Evolutionary conservation across 2,329 filamentous ascomycete species (phyloP), one percentile per base, ranked within the genome.

Genomic region (Herpotrichia juniperi): DNA sequence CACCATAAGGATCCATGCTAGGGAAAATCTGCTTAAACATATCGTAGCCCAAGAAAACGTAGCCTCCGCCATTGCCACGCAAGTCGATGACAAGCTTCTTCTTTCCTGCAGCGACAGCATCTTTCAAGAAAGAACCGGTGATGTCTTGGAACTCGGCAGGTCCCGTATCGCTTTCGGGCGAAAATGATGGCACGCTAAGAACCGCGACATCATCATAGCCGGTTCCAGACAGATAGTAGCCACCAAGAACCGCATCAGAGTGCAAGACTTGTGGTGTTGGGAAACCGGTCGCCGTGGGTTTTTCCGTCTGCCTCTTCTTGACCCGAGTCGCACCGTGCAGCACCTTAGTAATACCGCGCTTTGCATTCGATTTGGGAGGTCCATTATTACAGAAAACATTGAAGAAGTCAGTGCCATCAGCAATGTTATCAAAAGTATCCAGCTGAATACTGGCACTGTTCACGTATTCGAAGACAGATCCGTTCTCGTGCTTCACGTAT

Each of bases 31-130:
- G 76, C 22, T 74, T 73, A 60, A 85, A 85, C 0, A 68, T 46
- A 49, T 75, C 71, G 48, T 67, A 69, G 30, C 62, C 70, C 10
- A 71, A 53, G 34, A 61, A 54, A 2, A 68, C 58, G 6, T 37
- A 50, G 26, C 86, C 86, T 19, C 86, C 86, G 0, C 73, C 73
- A 57, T 89, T 89, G 2, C 71, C 76, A 9, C 80, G 78, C 5
- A 89, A 59, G 57, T 89, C 87, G 53, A 89, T 80, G 24, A 88
- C 74, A 1, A 89, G 73, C 63, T 81, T 84, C 43, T 74, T 81
- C 66, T 83, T 84, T 3, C 77, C 75, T 3, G 72, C 72, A 0
- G 64, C 55, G 30, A 76, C 75, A 11, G 78, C 76, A 14, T 73
- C 66, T 0, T 71, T 67, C 11, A 85, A 66, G 57, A 84, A 79